Base-by-base conservation (phyloP, 352 stramenopile species). In the Albugo candida region DNA sequence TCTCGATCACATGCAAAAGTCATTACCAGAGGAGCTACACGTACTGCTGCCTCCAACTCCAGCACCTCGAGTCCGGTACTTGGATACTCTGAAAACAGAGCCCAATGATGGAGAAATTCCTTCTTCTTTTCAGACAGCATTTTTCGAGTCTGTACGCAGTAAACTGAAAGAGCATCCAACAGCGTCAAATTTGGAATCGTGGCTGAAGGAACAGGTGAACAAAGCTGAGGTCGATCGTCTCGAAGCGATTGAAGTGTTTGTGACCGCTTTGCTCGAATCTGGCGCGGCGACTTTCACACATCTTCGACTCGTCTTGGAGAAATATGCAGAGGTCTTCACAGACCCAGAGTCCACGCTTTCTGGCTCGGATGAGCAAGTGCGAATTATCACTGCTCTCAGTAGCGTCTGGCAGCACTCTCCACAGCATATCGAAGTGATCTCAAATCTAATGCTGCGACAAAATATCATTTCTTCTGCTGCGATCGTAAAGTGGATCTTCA, bases 281-380 rank as follows among this genome's bases (percentile, higher is more conserved):
- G 74, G 77, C 5, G 61, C 70, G 6, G 77, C 77, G 14, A 91
- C 77, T 19, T 91, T 84, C 45, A 91, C 77, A 38, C 77, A 91
- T 43, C 78, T 82, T 61, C 77, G 74, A 0, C 46, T 84, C 31
- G 60, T 87, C 49, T 43, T 87, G 8, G 74, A 91, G 49, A 85
- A 84, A 48, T 91, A 91, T 68, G 5, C 53, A 64, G 10, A 58
- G 69, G 39, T 56, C 81, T 5, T 81, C 81, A 24, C 55, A 53
- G 18, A 54, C 56, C 1, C 59, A 73, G 16, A 57, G 64, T 11
- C 62, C 17, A 3, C 17, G 67, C 16, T 70, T 81, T 43, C 58
- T 87, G 36, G 45, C 70, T 40, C 14, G 83, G 19, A 67, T 87
- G 27, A 79, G 76, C 51, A 81, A 71, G 8, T 68, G 83, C 2